Percentiles rank a stretch among this genome's conserved stretches.
phyloP scores from a whole-genome alignment of 345 rosid species.

The Carallia brachiata region DNA sequence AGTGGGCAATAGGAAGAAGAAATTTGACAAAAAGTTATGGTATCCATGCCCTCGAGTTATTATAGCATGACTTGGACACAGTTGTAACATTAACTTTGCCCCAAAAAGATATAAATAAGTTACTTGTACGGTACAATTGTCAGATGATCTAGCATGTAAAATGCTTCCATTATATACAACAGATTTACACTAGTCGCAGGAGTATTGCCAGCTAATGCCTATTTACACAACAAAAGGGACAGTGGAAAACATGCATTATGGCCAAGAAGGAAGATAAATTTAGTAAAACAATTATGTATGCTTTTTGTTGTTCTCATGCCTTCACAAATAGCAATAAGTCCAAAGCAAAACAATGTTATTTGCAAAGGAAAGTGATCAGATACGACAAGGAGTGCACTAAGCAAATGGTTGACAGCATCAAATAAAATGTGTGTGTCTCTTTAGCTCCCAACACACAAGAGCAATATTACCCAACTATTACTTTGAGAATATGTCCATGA shows the following conservation, averaged over 20 bases:
- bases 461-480: slow-evolving; percentile 50
- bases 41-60: background rate
- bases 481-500: slow-evolving; percentile 67
- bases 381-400: background rate
- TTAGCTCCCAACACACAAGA: slow-evolving; percentile 97
- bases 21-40: background rate
- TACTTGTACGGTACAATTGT: background rate
- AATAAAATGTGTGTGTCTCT: background rate
- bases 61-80: background rate
- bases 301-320: background rate
- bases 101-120: background rate
- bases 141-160: background rate
- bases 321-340: background rate
- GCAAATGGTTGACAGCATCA: slow-evolving; percentile 9
- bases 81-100: background rate
- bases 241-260: background rate
- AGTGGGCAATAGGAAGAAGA: background rate
- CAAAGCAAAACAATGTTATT: background rate
- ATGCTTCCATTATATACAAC: background rate
- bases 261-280: background rate
- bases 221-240: background rate
- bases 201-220: background rate
- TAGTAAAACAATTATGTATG: background rate
- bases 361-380: slow-evolving; percentile 6
- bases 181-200: background rate